A percentile compares a stretch with the other conserved stretches of the same genome.
Evolutionary conservation across 2,329 filamentous ascomycete species (phyloP).

Genomic region (Kalmusia sp.): DNA sequence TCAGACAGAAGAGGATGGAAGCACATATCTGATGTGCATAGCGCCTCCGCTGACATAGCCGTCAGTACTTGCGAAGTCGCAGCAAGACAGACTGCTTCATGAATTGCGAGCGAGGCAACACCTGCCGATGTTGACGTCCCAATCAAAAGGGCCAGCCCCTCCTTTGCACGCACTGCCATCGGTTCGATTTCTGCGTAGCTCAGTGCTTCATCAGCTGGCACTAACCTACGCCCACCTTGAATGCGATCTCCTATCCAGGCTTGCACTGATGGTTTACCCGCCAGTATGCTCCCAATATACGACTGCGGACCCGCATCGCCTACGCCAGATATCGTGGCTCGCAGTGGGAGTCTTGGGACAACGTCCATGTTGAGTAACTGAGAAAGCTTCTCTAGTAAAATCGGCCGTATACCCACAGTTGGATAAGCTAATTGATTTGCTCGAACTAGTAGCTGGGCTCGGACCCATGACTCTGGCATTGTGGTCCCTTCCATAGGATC

Average conservation of each 20-base stretch:
- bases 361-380: constrained; percentile 43
- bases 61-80: constrained; percentile 62
- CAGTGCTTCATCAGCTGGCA: constrained; percentile 36
- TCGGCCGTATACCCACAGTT: constrained; percentile 60
- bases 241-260: constrained; percentile 38
- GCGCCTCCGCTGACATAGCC: constrained; percentile 66
- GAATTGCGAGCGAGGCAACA: constrained; percentile 26
- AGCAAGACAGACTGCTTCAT: constrained; percentile 24
- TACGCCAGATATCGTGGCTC: constrained; percentile 65
- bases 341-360: constrained; percentile 61
- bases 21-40: constrained; percentile 63
- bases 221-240: constrained; percentile 14
- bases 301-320: constrained; percentile 65
- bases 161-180: constrained; percentile 51
- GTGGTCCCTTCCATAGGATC: constrained; percentile 20
- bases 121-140: constrained; percentile 52
- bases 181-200: constrained; percentile 17
- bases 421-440: constrained; percentile 64
- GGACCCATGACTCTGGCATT: constrained; percentile 55
- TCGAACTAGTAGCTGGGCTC: constrained; percentile 62
- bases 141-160: constrained; percentile 60
- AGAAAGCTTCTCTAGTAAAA: constrained; percentile 56
- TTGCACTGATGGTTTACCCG: constrained; percentile 53
- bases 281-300: constrained; percentile 59
- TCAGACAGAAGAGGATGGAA: constrained; percentile 66